Conservation (phyloP, 495 filamentous ascomycete genomes). For the Lophiostoma macrostomum region DNA sequence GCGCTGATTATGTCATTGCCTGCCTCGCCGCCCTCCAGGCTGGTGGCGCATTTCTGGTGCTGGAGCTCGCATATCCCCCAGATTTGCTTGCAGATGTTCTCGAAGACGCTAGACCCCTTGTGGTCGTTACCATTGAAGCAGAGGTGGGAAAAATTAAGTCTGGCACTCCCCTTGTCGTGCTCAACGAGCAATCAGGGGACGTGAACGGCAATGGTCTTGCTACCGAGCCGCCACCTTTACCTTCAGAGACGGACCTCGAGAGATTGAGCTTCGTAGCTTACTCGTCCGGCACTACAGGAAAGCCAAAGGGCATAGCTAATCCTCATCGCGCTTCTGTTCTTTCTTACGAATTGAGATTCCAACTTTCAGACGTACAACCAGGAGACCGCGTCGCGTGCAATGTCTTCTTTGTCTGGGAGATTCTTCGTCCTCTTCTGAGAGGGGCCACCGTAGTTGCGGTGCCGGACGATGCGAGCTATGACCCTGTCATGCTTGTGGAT, state of each 20-base stretch:
- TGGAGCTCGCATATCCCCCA: slow-evolving; percentile 66
- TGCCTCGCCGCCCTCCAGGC: slow-evolving; percentile 65
- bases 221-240: slow-evolving; percentile 45
- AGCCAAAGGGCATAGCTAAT: slow-evolving; percentile 68
- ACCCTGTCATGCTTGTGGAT: slow-evolving; percentile 64
- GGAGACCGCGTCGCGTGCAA: slow-evolving; percentile 70
- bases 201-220: slow-evolving; percentile 37
- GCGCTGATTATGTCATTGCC: slow-evolving; percentile 67
- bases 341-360: slow-evolving; percentile 64
- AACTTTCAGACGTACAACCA: slow-evolving; percentile 56
- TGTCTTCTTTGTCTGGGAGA: slow-evolving; percentile 74
- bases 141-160: slow-evolving; percentile 57
- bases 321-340: slow-evolving; percentile 63
- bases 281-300: slow-evolving; percentile 64
- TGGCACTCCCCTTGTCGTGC: slow-evolving; percentile 52
- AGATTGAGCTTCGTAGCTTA: slow-evolving; percentile 61
- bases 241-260: slow-evolving; percentile 59
- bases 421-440: slow-evolving; percentile 64
- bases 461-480: slow-evolving; percentile 66
- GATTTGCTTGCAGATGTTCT: slow-evolving; percentile 63
- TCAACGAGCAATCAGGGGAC: slow-evolving; percentile 32
- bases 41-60: slow-evolving; percentile 66
- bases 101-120: slow-evolving; percentile 60
- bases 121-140: slow-evolving; percentile 56
- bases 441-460: slow-evolving; percentile 66